These are phyloP conservation scores for Kwoniella mangroviensis DNA, from an alignment of 768 basidiomycete genomes.

Conservation along the genomic window DNA sequence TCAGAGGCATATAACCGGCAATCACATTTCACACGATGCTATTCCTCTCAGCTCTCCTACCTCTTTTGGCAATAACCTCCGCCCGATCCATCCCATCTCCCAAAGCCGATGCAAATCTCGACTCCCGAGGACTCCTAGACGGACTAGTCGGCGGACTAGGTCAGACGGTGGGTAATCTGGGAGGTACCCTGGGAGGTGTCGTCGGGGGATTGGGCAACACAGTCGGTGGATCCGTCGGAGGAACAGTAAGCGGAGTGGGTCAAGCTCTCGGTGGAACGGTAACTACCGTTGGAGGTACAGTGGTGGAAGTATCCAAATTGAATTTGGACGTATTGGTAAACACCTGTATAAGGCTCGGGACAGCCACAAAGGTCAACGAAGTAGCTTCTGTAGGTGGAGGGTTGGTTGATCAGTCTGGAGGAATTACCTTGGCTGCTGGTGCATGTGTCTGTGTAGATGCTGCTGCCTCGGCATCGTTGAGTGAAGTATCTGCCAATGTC, in stretches of 20 bases:
- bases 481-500: slow-evolving; percentile 17
- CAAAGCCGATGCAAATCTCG: neutral
- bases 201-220: slow-evolving; percentile 16
- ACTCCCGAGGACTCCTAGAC: slow-evolving; percentile 17
- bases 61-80: slow-evolving; percentile 14
- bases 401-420: slow-evolving; percentile 1
- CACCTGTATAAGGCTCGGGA: slow-evolving; percentile 21
- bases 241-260: slow-evolving; percentile 12
- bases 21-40: neutral
- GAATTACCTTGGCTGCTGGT: slow-evolving; percentile 18
- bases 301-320: slow-evolving; percentile 22
- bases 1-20: neutral
- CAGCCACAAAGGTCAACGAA: slow-evolving; percentile 12
- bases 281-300: slow-evolving; percentile 12
- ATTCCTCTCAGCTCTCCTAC: slow-evolving; percentile 13
- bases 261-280: slow-evolving; percentile 17
- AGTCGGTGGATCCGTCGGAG: slow-evolving; percentile 19
- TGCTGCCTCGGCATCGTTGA: slow-evolving; percentile 3
- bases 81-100: slow-evolving; percentile 17
- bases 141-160: slow-evolving; percentile 21
- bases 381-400: neutral
- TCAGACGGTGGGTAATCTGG: slow-evolving; percentile 16
- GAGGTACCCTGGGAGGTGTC: slow-evolving; percentile 12
- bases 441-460: slow-evolving; percentile 30
- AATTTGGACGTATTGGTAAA: slow-evolving; percentile 22